These are phyloP conservation scores for Capronia epimyces DNA, from an alignment of 2,329 filamentous ascomycete species.

Conservation along the genomic window DNA sequence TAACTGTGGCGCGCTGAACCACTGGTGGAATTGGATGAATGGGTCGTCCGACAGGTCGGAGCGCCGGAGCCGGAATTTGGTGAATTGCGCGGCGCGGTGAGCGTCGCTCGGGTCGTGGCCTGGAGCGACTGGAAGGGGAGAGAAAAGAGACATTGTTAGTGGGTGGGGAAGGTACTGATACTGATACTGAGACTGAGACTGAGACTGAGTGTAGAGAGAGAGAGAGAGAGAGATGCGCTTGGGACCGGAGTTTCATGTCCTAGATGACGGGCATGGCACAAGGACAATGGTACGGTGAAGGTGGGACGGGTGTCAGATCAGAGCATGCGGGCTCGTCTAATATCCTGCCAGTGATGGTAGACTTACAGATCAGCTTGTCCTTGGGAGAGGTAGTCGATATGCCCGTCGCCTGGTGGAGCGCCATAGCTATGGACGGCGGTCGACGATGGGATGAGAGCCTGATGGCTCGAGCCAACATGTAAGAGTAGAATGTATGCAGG, in stretches of 20 bases:
- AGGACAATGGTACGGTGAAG: no score
- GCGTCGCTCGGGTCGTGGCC: conserved; percentile 12
- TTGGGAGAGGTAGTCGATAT: conserved; percentile 2
- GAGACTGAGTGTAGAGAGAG: no score
- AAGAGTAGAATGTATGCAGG: neutral
- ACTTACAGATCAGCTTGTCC: conserved; percentile 36
- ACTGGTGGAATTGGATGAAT: conserved; percentile 77
- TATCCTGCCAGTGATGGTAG: neutral
- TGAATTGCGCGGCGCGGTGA: conserved; percentile 70
- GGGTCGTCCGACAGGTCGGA: conserved; percentile 60
- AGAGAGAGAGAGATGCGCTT: no score
- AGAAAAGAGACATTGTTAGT: neutral
- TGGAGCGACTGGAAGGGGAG: conserved; percentile 8
- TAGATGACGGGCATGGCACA: no score
- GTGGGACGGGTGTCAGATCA: no score
- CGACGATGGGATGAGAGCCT: neutral
- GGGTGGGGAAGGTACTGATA: neutral
- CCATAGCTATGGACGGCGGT: conserved; percentile 2
- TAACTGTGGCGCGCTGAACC: conserved; percentile 72
- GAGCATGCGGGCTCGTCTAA: no score
- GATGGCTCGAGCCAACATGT: conserved; percentile 4
- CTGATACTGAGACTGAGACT: no score
- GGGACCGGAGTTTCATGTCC: neutral
- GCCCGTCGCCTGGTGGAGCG: conserved; percentile 20
- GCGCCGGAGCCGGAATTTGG: conserved; percentile 56